Evolutionary conservation across 306 rosid species (phyloP).

Genomic region (Dryas octopetala): DNA sequence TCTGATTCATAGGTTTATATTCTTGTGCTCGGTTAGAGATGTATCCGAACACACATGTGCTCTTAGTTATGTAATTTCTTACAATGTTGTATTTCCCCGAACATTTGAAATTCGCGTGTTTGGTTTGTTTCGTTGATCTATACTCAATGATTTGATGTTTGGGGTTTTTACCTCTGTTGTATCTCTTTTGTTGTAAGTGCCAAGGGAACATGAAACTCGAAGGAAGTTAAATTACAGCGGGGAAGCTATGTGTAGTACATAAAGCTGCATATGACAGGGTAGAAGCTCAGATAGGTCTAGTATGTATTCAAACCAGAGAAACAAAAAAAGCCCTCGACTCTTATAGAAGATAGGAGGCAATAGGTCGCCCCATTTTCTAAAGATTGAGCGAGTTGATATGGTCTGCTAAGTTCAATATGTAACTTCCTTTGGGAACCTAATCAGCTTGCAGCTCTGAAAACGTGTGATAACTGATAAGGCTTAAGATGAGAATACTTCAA

Average conservation of each 20-base stretch:
- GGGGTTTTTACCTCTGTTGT: not conserved
- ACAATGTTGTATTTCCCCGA: not conserved
- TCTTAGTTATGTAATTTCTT: no score
- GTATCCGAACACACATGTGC: not conserved
- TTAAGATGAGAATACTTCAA: not conserved
- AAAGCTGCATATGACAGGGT: not conserved
- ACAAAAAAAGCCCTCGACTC: not conserved
- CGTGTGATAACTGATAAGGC: not conserved
- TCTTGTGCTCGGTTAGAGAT: not conserved
- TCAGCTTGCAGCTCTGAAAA: not conserved
- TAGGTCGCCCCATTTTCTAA: not conserved
- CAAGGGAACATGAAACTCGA: no score
- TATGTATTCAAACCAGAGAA: no score
- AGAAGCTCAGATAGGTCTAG: not conserved
- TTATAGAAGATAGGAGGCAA: not conserved
- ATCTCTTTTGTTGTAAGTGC: no score
- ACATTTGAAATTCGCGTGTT: not conserved
- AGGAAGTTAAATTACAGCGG: no score
- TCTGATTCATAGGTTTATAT: not conserved
- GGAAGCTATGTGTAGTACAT: no score
- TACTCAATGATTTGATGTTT: not conserved
- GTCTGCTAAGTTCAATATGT: not conserved
- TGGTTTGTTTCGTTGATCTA: not conserved
- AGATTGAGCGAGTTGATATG: not conserved
- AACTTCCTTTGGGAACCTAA: not conserved